A percentile compares a stretch with the other conserved stretches of the same genome.
These are phyloP conservation scores for Cladosporium sp. DNA, from an alignment of 2,329 filamentous ascomycete genomes.

Conservation along the genomic window DNA sequence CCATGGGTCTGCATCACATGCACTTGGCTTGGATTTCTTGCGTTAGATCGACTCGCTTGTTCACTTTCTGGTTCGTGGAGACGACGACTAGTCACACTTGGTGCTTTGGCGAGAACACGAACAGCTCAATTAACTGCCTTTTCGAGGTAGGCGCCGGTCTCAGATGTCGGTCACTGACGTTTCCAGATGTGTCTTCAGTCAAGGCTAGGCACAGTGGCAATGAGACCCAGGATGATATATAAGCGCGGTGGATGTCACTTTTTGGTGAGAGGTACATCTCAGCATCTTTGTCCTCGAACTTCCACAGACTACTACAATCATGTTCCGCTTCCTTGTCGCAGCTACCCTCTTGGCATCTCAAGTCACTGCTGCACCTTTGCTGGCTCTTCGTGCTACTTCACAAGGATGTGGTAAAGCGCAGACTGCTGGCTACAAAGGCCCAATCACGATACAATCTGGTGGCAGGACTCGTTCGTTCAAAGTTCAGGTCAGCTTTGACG, in stretches of 20 bases:
- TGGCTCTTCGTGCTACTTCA: neutral
- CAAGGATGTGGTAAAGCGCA: constrained; percentile 3
- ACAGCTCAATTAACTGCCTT: neutral
- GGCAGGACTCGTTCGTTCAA: constrained; percentile 4
- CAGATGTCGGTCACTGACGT: neutral
- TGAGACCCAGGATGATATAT: neutral
- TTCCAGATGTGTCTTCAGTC: neutral
- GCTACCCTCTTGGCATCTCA: neutral
- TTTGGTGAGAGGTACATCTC: neutral
- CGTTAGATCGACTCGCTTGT: neutral
- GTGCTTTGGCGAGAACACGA: neutral
- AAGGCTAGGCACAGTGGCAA: neutral
- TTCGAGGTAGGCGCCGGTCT: neutral
- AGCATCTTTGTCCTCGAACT: neutral
- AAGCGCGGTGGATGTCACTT: neutral
- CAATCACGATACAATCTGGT: constrained; percentile 7
- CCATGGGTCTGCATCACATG: constrained; percentile 7
- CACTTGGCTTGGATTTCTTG: neutral
- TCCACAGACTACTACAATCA: neutral
- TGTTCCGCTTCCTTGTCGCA: neutral
- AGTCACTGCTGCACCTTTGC: neutral
- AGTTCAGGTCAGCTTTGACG: neutral
- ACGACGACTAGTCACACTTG: neutral
- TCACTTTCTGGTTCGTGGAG: neutral
- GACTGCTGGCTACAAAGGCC: neutral